Percentiles rank a stretch among this genome's conserved stretches.
These are phyloP conservation scores for Ascochyta lentis DNA, from an alignment of 2,329 filamentous ascomycete species.

Conservation along the genomic window DNA sequence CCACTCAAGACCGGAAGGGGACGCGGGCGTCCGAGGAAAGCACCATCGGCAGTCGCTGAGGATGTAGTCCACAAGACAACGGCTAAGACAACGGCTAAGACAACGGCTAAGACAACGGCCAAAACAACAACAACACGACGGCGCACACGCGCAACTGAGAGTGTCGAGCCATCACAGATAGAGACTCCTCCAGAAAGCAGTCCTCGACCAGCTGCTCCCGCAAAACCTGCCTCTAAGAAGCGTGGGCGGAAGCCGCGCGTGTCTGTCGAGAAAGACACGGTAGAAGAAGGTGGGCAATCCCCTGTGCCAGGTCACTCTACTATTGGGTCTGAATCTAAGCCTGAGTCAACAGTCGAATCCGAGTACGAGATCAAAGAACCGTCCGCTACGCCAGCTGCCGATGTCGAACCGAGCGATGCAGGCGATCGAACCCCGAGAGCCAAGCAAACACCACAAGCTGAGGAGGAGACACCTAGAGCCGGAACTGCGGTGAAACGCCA, in stretches of 20 bases:
- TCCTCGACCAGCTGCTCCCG: slow-evolving; percentile 42
- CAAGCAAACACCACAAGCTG: slow-evolving; percentile 2
- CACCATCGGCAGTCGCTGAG: slow-evolving; percentile 40
- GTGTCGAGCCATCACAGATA: slow-evolving; percentile 67
- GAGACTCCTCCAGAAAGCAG: slow-evolving; percentile 64
- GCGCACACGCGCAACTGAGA: slow-evolving; percentile 52
- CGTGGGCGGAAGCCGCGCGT: slow-evolving; percentile 57
- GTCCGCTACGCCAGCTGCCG: slow-evolving; percentile 7
- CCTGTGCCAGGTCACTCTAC: slow-evolving; percentile 60
- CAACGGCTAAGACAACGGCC: slow-evolving; percentile 23
- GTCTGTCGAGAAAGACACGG: slow-evolving; percentile 49
- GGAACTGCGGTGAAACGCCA: slow-evolving; percentile 60
- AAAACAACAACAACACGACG: slow-evolving; percentile 48
- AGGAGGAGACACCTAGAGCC: slow-evolving; percentile 6
- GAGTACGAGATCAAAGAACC: slow-evolving; percentile 44
- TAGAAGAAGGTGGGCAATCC: slow-evolving; percentile 49
- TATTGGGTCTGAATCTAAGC: slow-evolving; percentile 65
- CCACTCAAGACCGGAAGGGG: slow-evolving; percentile 63
- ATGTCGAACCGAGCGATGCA: slow-evolving; percentile 6
- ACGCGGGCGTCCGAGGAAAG: slow-evolving; percentile 61
- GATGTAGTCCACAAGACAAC: slow-evolving; percentile 54
- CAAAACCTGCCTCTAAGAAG: slow-evolving; percentile 62
- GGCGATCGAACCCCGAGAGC: slow-evolving; percentile 11
- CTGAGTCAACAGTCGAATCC: slow-evolving; percentile 62
- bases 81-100: slow-evolving; percentile 26